Evolutionary conservation across 192 early-diverging fungal genomes (phyloP).

Genomic region (Geranomyces michiganensis): DNA sequence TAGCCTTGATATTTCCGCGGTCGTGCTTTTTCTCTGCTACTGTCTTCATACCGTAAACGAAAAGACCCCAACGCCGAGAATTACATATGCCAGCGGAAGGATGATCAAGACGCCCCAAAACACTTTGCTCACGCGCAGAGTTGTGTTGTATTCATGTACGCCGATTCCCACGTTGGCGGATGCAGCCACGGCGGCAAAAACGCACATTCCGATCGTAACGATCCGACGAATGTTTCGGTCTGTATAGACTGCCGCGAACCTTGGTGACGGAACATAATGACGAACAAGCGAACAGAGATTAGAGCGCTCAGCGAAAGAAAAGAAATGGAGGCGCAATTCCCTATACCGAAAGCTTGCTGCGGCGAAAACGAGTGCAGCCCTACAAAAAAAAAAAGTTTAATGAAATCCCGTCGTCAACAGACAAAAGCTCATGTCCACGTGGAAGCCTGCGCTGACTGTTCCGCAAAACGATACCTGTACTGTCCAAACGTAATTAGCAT

Average conservation of each 20-base stretch:
- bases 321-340: background rate
- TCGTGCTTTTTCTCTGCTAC: too few species aligned
- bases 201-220: background rate
- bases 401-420: too few species aligned
- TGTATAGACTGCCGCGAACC: background rate
- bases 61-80: background rate
- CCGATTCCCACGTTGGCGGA: background rate
- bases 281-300: too few species aligned
- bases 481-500: background rate
- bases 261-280: background rate
- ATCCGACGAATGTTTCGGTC: background rate
- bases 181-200: background rate
- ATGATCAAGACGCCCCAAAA: background rate
- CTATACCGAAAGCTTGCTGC: background rate
- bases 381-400: too few species aligned
- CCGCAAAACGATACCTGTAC: too few species aligned
- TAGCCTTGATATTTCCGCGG: too few species aligned
- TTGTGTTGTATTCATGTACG: background rate
- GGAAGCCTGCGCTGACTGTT: too few species aligned
- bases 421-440: too few species aligned
- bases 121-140: background rate
- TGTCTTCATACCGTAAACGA: background rate
- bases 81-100: background rate
- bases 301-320: too few species aligned
- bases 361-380: background rate